A percentile compares a stretch with the other conserved stretches of the same genome.
phyloP scores from a whole-genome alignment of 345 rosid genomes.

The Raphanus sativus region DNA sequence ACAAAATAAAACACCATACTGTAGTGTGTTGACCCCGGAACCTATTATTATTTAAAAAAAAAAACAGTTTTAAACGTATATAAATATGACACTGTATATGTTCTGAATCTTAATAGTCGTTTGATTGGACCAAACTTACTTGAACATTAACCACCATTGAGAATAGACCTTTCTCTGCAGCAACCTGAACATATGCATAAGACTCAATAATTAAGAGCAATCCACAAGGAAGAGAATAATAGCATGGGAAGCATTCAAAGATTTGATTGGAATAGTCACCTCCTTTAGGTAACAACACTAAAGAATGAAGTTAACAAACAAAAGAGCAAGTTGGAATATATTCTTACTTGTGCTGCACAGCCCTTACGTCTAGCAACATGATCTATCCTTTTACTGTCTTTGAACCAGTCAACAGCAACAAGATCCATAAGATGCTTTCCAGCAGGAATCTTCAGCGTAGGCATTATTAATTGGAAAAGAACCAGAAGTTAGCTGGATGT shows the following conservation, averaged over 20 bases:
- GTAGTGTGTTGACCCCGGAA: slow-evolving; percentile 93
- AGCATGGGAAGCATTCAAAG: neutral
- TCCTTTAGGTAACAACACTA: too few relatives aligned
- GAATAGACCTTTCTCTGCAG: slow-evolving; percentile 69
- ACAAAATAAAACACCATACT: slow-evolving; percentile 98
- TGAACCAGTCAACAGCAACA: slow-evolving; percentile 99
- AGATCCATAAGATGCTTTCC: slow-evolving; percentile 98
- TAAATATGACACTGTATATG: neutral
- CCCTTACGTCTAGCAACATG: slow-evolving; percentile 92
- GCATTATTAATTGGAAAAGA: slow-evolving; percentile 1
- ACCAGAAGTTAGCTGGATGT: slow-evolving; percentile 14
- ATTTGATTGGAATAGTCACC: slow-evolving; percentile 5
- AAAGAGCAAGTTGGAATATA: too few relatives aligned
- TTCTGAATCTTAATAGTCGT: neutral
- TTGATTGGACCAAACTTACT: slow-evolving; percentile 48
- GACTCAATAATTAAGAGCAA: slow-evolving; percentile 2
- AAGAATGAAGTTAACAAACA: too few relatives aligned
- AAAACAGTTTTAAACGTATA: neutral
- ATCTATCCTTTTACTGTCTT: slow-evolving; percentile 94
- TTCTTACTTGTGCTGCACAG: slow-evolving; percentile 89
- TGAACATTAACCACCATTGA: slow-evolving; percentile 71
- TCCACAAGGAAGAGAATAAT: neutral
- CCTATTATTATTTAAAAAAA: slow-evolving; percentile 47
- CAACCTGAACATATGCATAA: slow-evolving; percentile 51
- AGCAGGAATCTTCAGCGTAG: slow-evolving; percentile 64